A percentile compares a stretch with the other conserved stretches of the same genome.
phyloP scores from a whole-genome alignment of 2,329 filamentous ascomycete species.

The Ceratocystis colombiana region DNA sequence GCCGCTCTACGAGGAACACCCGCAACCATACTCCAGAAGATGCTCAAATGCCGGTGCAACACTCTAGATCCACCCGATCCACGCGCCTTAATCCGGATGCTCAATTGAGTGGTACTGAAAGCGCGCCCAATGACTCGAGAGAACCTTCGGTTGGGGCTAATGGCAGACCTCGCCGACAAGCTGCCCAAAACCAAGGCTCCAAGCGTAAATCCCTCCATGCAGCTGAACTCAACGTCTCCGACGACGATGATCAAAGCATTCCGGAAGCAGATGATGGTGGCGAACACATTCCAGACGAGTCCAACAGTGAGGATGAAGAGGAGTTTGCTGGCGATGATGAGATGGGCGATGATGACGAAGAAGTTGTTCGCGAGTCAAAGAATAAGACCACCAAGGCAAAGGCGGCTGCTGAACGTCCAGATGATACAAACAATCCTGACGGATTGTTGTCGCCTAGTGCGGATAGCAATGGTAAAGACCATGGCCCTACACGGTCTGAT shows the following conservation, averaged over 20 bases:
- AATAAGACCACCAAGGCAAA: slow-evolving; percentile 40
- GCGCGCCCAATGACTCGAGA: slow-evolving; percentile 29
- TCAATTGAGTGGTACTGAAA: slow-evolving; percentile 38
- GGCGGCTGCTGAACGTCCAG: slow-evolving; percentile 42
- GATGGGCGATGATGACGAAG: slow-evolving; percentile 44
- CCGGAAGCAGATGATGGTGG: slow-evolving; percentile 65
- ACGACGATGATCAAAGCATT: slow-evolving; percentile 53
- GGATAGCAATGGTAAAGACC: slow-evolving; percentile 19
- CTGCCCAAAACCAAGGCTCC: slow-evolving; percentile 41
- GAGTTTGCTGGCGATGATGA: slow-evolving; percentile 50
- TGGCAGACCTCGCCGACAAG: slow-evolving; percentile 43
- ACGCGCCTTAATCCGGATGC: slow-evolving; percentile 55
- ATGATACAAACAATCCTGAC: slow-evolving; percentile 7
- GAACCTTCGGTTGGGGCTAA: slow-evolving; percentile 34
- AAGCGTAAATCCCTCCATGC: slow-evolving; percentile 34
- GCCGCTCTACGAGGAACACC: slow-evolving; percentile 67
- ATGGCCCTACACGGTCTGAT: background rate
- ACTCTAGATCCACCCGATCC: slow-evolving; percentile 38
- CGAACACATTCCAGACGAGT: slow-evolving; percentile 53
- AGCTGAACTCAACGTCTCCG: slow-evolving; percentile 14
- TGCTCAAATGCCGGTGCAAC: background rate
- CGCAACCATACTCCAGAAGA: slow-evolving; percentile 42
- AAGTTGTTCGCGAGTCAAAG: slow-evolving; percentile 32
- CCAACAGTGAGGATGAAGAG: slow-evolving; percentile 46
- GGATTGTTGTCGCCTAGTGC: slow-evolving; percentile 22